A percentile compares a stretch with the other conserved stretches of the same genome.
Evolutionary conservation across 768 basidiomycete genomes (phyloP).

Genomic region (Agrocybe chaxingu): DNA sequence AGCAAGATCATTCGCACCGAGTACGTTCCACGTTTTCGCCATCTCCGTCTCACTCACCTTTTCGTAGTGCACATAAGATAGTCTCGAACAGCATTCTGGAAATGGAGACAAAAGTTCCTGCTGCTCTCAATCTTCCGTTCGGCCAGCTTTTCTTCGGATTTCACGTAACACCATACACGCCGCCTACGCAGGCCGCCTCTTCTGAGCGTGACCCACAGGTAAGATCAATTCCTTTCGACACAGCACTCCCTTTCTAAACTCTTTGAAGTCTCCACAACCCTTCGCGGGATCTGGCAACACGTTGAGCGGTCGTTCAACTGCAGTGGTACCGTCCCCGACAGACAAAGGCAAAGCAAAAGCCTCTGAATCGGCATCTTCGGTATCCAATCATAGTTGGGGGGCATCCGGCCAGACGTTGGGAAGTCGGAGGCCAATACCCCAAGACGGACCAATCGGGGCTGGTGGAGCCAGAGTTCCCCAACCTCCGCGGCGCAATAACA

Average conservation of each 20-base stretch:
- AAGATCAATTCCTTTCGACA: slow-evolving; percentile 1
- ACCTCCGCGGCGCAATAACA: slow-evolving; percentile 34
- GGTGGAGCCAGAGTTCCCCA: slow-evolving; percentile 52
- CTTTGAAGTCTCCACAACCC: slow-evolving; percentile 34
- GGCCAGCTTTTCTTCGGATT: slow-evolving; percentile 98
- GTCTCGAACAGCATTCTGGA: slow-evolving; percentile 81
- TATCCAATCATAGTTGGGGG: slow-evolving; percentile 32
- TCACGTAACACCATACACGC: slow-evolving; percentile 68
- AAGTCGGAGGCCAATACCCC: slow-evolving; percentile 25
- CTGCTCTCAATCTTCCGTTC: slow-evolving; percentile 84
- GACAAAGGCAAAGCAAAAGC: slow-evolving; percentile 56
- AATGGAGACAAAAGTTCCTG: slow-evolving; percentile 76
- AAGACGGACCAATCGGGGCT: slow-evolving; percentile 46
- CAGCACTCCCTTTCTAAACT: neutral
- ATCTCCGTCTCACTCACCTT: neutral
- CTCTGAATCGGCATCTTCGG: slow-evolving; percentile 21
- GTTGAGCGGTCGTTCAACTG: slow-evolving; percentile 50
- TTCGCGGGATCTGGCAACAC: slow-evolving; percentile 71
- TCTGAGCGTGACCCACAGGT: slow-evolving; percentile 30
- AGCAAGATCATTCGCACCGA: slow-evolving; percentile 91
- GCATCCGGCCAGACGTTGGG: slow-evolving; percentile 52
- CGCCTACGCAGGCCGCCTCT: slow-evolving; percentile 36
- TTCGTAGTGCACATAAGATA: slow-evolving; percentile 70
- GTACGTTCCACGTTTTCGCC: slow-evolving; percentile 44
- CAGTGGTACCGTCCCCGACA: slow-evolving; percentile 23